Conservation (phyloP, 1,284 basidiomycete species). For the Apiotrichum sp. region DNA sequence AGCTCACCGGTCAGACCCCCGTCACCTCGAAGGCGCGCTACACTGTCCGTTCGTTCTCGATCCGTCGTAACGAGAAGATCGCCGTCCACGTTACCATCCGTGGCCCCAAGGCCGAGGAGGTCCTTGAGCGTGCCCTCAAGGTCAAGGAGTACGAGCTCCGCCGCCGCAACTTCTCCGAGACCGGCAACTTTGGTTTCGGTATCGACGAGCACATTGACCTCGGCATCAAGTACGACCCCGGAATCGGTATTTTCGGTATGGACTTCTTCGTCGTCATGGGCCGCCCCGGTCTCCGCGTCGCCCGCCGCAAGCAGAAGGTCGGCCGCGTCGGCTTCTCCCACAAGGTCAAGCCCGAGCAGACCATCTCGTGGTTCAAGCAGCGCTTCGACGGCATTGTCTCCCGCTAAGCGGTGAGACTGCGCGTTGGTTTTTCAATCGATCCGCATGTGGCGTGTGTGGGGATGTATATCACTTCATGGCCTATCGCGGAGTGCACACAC, state of each 20-base stretch:
- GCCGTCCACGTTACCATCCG: conserved; percentile 99
- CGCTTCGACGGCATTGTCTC: conserved; percentile 92
- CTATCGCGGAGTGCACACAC: neutral
- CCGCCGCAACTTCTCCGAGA: conserved; percentile 87
- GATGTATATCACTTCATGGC: conserved; percentile 17
- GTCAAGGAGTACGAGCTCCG: conserved; percentile 99
- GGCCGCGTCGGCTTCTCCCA: conserved; percentile 81
- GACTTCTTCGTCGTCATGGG: conserved; percentile 98
- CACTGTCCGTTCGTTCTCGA: conserved; percentile 98
- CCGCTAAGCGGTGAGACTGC: conserved; percentile 26
- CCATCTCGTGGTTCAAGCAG: conserved; percentile 98
- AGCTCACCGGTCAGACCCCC: conserved; percentile 98
- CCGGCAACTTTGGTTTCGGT: conserved; percentile 97
- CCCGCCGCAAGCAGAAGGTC: conserved; percentile 84
- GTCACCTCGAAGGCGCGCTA: conserved; percentile 99
- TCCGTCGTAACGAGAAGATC: conserved; percentile 99
- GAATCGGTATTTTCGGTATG: conserved; percentile 97
- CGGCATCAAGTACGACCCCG: conserved; percentile 94
- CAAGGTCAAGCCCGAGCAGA: conserved; percentile 85
- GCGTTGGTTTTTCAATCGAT: too few species aligned
- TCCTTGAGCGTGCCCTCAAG: conserved; percentile 97
- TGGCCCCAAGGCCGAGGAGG: conserved; percentile 99
- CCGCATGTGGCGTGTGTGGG: neutral
- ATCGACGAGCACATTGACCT: conserved; percentile 99
- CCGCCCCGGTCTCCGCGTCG: conserved; percentile 86